These are phyloP conservation scores for Suillus discolor DNA, from an alignment of 768 basidiomycete species.

Conservation along the genomic window DNA sequence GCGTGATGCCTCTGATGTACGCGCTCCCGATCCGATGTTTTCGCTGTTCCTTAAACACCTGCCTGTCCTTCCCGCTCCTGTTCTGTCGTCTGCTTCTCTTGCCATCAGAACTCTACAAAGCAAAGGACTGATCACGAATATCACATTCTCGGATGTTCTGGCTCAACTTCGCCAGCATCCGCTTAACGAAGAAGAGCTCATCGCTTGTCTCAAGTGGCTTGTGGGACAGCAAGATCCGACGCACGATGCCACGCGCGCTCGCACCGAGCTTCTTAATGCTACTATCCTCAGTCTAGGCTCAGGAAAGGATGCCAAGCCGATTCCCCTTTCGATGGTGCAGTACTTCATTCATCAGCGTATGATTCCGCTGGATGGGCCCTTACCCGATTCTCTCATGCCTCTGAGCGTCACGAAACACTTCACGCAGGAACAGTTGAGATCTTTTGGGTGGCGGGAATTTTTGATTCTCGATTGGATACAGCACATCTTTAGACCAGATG, in stretches of 20 bases:
- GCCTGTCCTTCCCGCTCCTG: constrained; percentile 67
- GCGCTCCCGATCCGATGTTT: constrained; percentile 73
- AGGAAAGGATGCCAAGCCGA: constrained; percentile 51
- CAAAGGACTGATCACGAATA: constrained; percentile 67
- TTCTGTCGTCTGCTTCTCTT: constrained; percentile 54
- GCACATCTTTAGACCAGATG: constrained; percentile 55
- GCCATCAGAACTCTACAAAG: constrained; percentile 65
- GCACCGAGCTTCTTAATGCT: constrained; percentile 67
- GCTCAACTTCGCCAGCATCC: constrained; percentile 72
- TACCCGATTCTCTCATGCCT: constrained; percentile 77
- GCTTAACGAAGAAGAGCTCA: constrained; percentile 69
- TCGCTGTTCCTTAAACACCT: constrained; percentile 75
- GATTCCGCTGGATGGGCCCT: constrained; percentile 76
- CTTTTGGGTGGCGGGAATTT: constrained; percentile 83
- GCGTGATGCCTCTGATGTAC: constrained; percentile 62
- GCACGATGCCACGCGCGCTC: constrained; percentile 46
- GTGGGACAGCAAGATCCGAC: constrained; percentile 39
- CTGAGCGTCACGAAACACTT: constrained; percentile 64
- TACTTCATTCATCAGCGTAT: constrained; percentile 70
- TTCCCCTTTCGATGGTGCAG: constrained; percentile 70
- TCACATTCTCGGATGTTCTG: constrained; percentile 83
- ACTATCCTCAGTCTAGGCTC: constrained; percentile 57
- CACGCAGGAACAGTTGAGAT: constrained; percentile 47
- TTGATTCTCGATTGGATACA: constrained; percentile 74
- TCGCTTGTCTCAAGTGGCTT: constrained; percentile 86